Base-by-base conservation (phyloP, 805 yeast species). In the Saccharomycopsis microspora region DNA sequence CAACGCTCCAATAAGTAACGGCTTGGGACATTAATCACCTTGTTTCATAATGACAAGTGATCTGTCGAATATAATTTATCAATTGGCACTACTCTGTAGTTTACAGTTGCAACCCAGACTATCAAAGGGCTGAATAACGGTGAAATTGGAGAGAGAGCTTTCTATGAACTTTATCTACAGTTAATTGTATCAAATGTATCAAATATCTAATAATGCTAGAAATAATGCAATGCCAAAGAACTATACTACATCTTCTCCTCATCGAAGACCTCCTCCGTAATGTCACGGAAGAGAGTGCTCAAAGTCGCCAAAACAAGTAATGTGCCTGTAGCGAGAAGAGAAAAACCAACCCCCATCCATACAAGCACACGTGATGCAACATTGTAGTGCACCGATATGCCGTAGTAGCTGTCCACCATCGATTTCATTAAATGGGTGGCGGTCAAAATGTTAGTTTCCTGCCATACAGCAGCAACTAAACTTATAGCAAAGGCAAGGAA, bases 381-480 rank as follows among this genome's bases (percentile, higher is more conserved):
- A 27, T 50, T 49, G 38, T 52, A 52, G n/a, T 31, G 43, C 11
- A 45, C 39, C 11, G 49, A 32, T 3, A 52, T 40, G 7, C 44
- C 49, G 27, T 50, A 52, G 29, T 52, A 52, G 29, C 47, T 45
- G 39, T 52, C 53, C 9, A 42, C 50, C 41, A 49, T 45, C 19
- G 37, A 39, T 10, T 45, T 39, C 32, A 52, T 28, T 30, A 52
- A 28, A n/a, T 50, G 49, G 9, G 47, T 48, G 11, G 53, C 51
- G 28, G 55, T 52, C 11, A 50, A 7, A 32, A 52, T 43, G 35
- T 52, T 52, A 8, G 55, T 52, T 39, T 52, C 55, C 42, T 52
- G 55, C 55, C 55, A 52, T 8, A 52, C 49, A 9, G 55, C 55
- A 29, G 55, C 55, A 3, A 52, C 53, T 34, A 52, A 47, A 7